Conservation (phyloP, 306 rosid species). For the Quercus parvula region DNA sequence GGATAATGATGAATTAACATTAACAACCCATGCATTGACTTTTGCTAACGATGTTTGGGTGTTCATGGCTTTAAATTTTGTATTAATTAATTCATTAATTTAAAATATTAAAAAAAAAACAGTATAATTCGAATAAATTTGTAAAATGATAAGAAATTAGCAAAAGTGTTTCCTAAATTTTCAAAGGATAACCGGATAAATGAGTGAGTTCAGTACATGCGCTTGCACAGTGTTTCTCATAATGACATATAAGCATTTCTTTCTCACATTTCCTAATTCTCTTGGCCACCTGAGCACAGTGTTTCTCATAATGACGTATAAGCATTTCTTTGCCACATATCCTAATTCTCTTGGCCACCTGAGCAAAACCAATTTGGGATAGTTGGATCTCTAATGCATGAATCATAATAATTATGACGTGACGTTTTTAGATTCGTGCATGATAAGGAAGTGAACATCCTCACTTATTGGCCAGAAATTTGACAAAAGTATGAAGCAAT, state of each 20-base stretch:
- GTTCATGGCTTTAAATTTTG: too few relatives aligned
- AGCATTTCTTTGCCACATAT: background rate
- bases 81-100: too few relatives aligned
- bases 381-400: background rate
- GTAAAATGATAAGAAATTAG: background rate
- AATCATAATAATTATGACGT: background rate
- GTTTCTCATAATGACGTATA: background rate
- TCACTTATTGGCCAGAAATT: background rate
- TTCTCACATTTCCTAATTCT: background rate
- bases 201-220: background rate
- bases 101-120: background rate
- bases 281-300: too few relatives aligned
- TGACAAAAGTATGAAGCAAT: background rate
- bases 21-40: background rate
- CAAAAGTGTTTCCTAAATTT: background rate
- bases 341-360: background rate
- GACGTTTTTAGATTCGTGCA: background rate
- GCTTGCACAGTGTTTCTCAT: background rate
- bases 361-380: background rate
- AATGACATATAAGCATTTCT: background rate
- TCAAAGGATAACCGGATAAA: background rate
- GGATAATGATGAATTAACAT: background rate
- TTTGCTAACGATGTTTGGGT: background rate
- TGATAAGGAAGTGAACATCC: background rate
- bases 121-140: background rate